Conservation (phyloP, 73 alveolate genomes). For the Stentor coeruleus region DNA sequence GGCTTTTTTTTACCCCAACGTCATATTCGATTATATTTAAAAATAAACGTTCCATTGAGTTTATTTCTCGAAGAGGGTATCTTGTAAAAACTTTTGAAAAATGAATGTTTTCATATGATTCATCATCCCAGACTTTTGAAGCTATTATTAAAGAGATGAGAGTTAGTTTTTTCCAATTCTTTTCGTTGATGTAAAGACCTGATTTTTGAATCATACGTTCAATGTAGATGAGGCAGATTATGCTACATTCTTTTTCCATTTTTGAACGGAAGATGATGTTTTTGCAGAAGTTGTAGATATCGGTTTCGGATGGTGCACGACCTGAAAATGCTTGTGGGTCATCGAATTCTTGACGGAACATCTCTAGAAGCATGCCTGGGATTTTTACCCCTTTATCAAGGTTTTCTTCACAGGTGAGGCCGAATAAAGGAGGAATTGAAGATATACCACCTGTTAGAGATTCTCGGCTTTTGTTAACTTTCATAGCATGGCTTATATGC, state of each 20-base stretch:
- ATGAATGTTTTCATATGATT: slow-evolving; percentile 96
- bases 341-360: slow-evolving; percentile 19
- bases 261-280: slow-evolving; percentile 87
- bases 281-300: slow-evolving; percentile 87
- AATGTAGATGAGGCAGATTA: slow-evolving; percentile 88
- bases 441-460: not conserved
- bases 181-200: slow-evolving; percentile 88
- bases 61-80: slow-evolving; percentile 87
- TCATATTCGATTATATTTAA: slow-evolving; percentile 87
- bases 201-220: slow-evolving; percentile 94
- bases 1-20: slow-evolving; percentile 84
- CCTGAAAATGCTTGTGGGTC: slow-evolving; percentile 6
- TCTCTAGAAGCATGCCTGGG: not conserved
- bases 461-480: not conserved
- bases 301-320: slow-evolving; percentile 35
- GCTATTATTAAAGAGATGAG: slow-evolving; percentile 91
- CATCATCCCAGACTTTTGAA: slow-evolving; percentile 99
- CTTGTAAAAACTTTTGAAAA: slow-evolving; percentile 96
- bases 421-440: not conserved
- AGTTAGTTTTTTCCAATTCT: slow-evolving; percentile 97
- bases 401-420: not conserved
- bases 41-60: slow-evolving; percentile 93
- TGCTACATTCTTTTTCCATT: slow-evolving; percentile 95
- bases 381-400: not conserved
- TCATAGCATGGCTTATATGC: slow-evolving; percentile 38